Base-by-base conservation (phyloP, 163 green algal species). In the Botryococcus braunii region DNA sequence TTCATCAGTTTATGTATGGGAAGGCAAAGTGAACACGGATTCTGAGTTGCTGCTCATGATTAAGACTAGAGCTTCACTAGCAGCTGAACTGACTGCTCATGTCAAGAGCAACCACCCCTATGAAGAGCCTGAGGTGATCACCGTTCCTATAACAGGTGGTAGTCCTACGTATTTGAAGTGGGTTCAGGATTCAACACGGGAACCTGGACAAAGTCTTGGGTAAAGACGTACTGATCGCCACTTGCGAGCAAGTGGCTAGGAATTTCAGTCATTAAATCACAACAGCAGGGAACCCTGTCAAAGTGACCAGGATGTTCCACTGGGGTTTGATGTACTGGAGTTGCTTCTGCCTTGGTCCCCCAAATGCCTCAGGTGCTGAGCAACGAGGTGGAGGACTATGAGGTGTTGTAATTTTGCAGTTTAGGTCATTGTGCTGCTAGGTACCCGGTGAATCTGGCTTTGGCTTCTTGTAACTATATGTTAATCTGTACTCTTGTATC, bases 11-110 rank as follows among this genome's bases (percentile, higher is more conserved):
- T 92, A 92, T 50, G 65, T 37, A 48, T 91, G 86, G 85, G 65
- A 92, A 58, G 83, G 81, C 34, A 86, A 89, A 69, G 74, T 91
- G 34, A 66, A 82, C 27, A 58, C 49, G 0, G 83, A 90, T 65
- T 0, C 48, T 0, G 86, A 92, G 74, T 60, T 86, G 66, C 67
- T 92, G 63, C 75, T 92, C 2, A 81, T 91, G 60, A 84, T 89
- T 61, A 92, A 92, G 70, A 88, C 73, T 1, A 43, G 62, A 9
- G 67, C 8, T 2, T 21, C 5, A 7, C 65, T 81, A 57, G 46
- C 85, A 1, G 17, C 39, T 3, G 23, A 63, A 11, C 56, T 85
- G 25, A 77, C 68, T 3, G 55, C 56, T 6, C 37, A 56, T 41
- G 73, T 80, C 32, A 77, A 79, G 63, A 17, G 52, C 5, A 68